Base-by-base conservation (phyloP, 352 stramenopile species). In the Phytophthora quininea region DNA sequence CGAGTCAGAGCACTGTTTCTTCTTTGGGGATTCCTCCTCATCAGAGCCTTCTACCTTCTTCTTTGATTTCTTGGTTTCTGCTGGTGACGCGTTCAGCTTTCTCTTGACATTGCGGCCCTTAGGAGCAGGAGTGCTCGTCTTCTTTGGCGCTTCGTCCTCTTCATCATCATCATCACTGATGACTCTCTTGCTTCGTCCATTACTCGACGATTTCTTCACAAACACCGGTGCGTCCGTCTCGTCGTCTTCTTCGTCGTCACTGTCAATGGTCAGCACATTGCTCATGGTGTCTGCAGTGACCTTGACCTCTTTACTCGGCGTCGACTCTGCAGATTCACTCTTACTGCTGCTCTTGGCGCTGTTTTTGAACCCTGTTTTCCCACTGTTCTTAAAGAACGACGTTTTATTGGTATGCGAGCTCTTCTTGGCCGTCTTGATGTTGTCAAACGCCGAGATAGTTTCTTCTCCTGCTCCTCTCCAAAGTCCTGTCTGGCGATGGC, bases 181-280 rank as follows among this genome's bases (percentile, higher is more conserved):
- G 19, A 93, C 69, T 38, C 83, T 78, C 52, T 89, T 90, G 29
- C 58, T 56, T 14, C 76, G 77, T n/a, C 50, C 50, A 55, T 60
- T 67, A 4, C 52, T 66, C 9, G 55, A 58, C 1, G 66, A 61
- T 51, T 89, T 87, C 54, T 82, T 84, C 11, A 95, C 84, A 74
- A 95, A 95, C 55, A 80, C 71, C 8, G 84, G 86, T 2, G 74
- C 76, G 29, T 88, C 84, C 6, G 69, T 78, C 19, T 91, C 80
- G 37, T 86, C 79, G 10, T 88, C 82, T 8, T 81, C 76, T 4
- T 88, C 79, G 12, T 88, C 77, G 53, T 91, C 84, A 52, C 85
- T 93, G 55, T 93, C 84, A 5, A 93, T 71, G 2, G 80, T 84
- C 7, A 91, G 71, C 38, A 91, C 79, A 29, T 92, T 93, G 54